Evolutionary conservation across 2,329 filamentous ascomycete species (phyloP).

Genomic region (Escovopsis sp.): DNA sequence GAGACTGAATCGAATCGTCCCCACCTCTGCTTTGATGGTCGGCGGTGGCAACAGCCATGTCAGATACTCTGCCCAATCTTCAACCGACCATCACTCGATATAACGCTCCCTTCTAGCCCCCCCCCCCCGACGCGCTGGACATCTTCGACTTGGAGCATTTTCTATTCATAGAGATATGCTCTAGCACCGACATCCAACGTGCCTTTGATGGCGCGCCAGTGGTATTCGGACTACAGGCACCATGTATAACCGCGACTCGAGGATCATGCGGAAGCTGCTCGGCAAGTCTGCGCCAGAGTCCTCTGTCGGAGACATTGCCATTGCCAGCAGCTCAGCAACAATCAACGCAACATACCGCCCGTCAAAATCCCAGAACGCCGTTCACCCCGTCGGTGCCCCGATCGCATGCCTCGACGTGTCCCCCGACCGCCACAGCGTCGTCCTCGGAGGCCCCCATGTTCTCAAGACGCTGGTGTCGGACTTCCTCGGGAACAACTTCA

Average conservation of each 20-base stretch:
- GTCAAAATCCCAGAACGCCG: conserved; percentile 39
- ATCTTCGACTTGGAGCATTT: not conserved
- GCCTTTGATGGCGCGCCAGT: conserved; percentile 20
- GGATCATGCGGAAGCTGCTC: conserved; percentile 46
- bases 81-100: too few species aligned
- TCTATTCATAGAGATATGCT: conserved; percentile 2
- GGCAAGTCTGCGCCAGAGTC: conserved; percentile 37
- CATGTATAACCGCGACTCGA: conserved; percentile 40
- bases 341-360: conserved; percentile 31
- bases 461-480: conserved; percentile 46
- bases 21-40: too few species aligned
- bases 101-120: not conserved
- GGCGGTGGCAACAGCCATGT: too few species aligned
- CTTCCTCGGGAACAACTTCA: conserved; percentile 20
- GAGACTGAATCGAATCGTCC: too few species aligned
- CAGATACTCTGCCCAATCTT: too few species aligned
- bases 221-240: conserved; percentile 14
- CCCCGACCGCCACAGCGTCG: conserved; percentile 38
- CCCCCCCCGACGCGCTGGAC: not conserved
- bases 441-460: conserved; percentile 43
- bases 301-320: conserved; percentile 28
- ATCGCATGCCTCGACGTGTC: conserved; percentile 45
- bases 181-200: conserved; percentile 1
- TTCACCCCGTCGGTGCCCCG: conserved; percentile 36
- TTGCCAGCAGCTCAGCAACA: conserved; percentile 28